Evolutionary conservation across 139 green algal genomes (phyloP), one percentile per base, ranked within the genome.

Genomic region (Asterochloris erici): DNA sequence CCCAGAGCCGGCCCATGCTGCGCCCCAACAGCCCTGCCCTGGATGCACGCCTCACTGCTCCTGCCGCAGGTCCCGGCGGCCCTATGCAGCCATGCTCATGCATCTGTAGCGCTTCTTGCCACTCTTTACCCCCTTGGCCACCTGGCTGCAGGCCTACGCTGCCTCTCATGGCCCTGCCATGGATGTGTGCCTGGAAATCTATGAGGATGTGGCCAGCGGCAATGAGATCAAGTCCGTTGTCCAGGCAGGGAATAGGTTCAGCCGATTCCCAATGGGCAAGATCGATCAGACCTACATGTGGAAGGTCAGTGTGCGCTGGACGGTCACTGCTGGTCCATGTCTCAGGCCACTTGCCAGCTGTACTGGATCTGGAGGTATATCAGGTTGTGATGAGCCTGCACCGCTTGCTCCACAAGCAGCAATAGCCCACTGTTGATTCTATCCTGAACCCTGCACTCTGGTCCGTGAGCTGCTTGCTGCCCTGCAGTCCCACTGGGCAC

Each of bases 161-260:
- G 96, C 96, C 19, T 90, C 92, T 69, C 96, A 96, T 86, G 86
- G 88, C 77, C 97, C 97, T n/a, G 90, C 93, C 71, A 92, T 98
- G 91, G 97, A 99, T 91, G 95, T 99, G 84, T 98, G 96, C 92
- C 91, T 94, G 63, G 97, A 99, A 93, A 96, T 96, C 87, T 99
- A 99, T 86, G 97, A 99, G 87, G 96, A 99, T 81, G 97, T 99
- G 54, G 94, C 93, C n/a, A 95, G 86, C 83, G 96, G 96, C 82
- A 99, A 99, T 86, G 97, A 99, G 92, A 99, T 99, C 92, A 91
- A 93, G 81, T 98, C 92, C 6, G 97, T 99, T 21, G 93, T 98
- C 73, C 96, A 98, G 77, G 94, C 96, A 12, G 93, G 92, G 79
- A 86, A 88, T 54, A 91, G 97, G 78, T 99, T 99, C 81, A 92